phyloP scores from a whole-genome alignment of 1,284 basidiomycete genomes.

The Takashimella tepidaria region DNA sequence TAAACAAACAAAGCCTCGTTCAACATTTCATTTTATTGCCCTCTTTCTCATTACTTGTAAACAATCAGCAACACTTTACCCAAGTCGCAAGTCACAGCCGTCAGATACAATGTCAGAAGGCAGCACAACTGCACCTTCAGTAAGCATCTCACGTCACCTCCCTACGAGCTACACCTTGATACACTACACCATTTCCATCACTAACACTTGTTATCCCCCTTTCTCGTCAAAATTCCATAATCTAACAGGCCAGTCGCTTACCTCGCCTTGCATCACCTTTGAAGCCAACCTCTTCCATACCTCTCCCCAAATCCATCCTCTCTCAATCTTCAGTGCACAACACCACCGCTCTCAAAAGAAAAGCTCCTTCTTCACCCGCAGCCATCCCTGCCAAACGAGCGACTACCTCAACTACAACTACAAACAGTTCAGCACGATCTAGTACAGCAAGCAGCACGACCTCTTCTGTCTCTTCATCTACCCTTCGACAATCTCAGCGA shows the following conservation, averaged over 20 bases:
- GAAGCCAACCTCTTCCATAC: slow-evolving; percentile 11
- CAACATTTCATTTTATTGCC: too few relatives aligned
- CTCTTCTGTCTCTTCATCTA: slow-evolving; percentile 2
- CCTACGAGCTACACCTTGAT: too few relatives aligned
- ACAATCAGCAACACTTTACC: too few relatives aligned
- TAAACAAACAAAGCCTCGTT: too few relatives aligned
- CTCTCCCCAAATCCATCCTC: slow-evolving; percentile 1
- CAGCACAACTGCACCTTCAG: neutral
- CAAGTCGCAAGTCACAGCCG: too few relatives aligned
- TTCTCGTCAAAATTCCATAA: too few relatives aligned
- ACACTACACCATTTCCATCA: neutral
- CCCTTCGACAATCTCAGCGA: slow-evolving; percentile 11
- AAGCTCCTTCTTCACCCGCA: slow-evolving; percentile 27
- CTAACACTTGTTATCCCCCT: too few relatives aligned
- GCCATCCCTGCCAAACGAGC: slow-evolving; percentile 27
- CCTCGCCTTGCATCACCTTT: slow-evolving; percentile 22
- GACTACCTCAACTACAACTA: too few relatives aligned
- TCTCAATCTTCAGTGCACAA: slow-evolving; percentile 8
- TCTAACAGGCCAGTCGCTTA: neutral
- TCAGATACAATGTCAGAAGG: too few relatives aligned
- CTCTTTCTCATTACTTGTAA: too few relatives aligned
- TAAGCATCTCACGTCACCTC: neutral
- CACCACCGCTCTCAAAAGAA: slow-evolving; percentile 27
- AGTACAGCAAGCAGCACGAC: slow-evolving; percentile 2
- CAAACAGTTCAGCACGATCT: neutral